Percentiles rank a stretch among this genome's conserved stretches.
phyloP scores from a whole-genome alignment of 202 grass and related monocot genomes.

The Eragrostis tef region DNA sequence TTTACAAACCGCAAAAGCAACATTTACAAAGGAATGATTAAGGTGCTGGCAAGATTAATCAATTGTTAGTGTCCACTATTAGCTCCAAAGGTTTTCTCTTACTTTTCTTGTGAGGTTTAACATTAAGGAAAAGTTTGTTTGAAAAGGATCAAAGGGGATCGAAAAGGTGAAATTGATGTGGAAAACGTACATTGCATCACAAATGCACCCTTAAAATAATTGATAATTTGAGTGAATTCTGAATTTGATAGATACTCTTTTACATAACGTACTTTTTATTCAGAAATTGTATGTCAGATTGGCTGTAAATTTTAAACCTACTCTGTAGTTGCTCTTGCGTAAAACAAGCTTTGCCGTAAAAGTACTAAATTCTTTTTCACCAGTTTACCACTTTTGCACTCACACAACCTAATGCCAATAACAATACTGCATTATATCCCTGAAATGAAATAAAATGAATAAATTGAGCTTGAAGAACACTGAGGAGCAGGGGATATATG shows the following conservation, averaged over 20 bases:
- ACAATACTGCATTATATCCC: too few species aligned
- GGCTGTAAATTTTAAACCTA: neutral
- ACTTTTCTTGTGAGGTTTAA: constrained; percentile 34
- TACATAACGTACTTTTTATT: neutral
- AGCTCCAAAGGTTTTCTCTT: neutral
- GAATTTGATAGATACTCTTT: neutral
- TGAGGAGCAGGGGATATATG: neutral
- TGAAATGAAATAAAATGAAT: neutral
- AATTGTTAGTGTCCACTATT: neutral
- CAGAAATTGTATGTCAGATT: neutral
- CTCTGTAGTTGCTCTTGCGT: neutral
- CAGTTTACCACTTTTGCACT: too few species aligned
- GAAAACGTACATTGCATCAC: neutral
- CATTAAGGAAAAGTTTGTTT: neutral
- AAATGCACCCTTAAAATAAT: neutral
- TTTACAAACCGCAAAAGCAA: too few species aligned
- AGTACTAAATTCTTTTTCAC: neutral
- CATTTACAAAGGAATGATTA: neutral
- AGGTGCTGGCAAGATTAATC: neutral
- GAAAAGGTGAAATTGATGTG: neutral
- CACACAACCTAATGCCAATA: neutral
- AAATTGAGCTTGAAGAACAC: neutral
- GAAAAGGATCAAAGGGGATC: neutral
- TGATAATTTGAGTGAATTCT: neutral
- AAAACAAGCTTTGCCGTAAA: neutral